Base-by-base conservation (phyloP, 164 flowering plant species). In the Chimonanthus praecox region DNA sequence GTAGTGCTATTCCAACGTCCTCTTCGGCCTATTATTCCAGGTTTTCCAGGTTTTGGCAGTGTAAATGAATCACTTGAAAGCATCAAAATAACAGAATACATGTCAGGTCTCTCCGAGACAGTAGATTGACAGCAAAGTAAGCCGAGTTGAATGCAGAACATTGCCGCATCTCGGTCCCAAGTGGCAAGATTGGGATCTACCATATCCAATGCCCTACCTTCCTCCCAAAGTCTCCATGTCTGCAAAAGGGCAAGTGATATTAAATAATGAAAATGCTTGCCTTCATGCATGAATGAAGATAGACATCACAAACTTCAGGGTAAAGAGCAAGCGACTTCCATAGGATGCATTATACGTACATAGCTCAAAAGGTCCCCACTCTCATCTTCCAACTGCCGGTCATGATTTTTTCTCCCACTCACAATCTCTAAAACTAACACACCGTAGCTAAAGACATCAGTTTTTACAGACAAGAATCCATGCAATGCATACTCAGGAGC, bases 401-500 rank as follows among this genome's bases (percentile, higher is more conserved):
- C 89, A 46, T 82, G 77, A 72, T 91, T 91, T 78, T 87, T 92
- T 81, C 94, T 85, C 48, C 97, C 97, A 72, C 95, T 85, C 7
- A 90, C 90, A 67, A 92, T 86, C 80, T 92, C 97, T 77, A 92
- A 74, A 49, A 90, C 84, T 83, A 92, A 66, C 64, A 92, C 80
- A 13, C 98, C 98, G 71, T 72, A 93, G 76, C 97, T 91, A 76
- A 90, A 93, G 51, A 93, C 94, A 80, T 93, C 98, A 0, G 91
- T 75, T 73, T 91, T 93, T 67, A 89, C 94, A 3, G 98, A 90
- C 67, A 93, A 77, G 77, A 82, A 84, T 43, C 98, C 98, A 72
- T 77, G 93, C 84, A 90, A 47, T 65, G 97, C 97, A 77, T 91
- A 91, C 79, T 91, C 97, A 49, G 96, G 98, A 64, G 96, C 91